Base-by-base conservation (phyloP, 352 stramenopile species). In the Phytophthora quininea region DNA sequence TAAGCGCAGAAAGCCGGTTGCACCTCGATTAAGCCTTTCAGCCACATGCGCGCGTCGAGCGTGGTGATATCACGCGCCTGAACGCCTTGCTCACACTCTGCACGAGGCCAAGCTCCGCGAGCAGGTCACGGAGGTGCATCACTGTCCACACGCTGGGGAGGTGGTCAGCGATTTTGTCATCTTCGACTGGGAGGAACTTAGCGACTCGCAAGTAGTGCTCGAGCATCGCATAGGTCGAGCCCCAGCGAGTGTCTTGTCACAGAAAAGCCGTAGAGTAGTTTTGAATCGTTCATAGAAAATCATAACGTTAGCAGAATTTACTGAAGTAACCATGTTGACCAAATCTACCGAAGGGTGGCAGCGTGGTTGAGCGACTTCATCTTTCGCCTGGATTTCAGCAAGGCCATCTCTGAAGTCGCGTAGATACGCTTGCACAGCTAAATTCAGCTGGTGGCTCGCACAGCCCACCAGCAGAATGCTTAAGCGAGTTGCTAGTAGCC, bases 401-500 rank as follows among this genome's bases (percentile, higher is more conserved):
- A 58, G 15, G 8, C 45, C 45, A 15, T 50, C 33, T 2, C 48
- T 33, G 24, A 42, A 49, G 5, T 42, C 3, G 8, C 6, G 10
- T 4, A 63, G 38, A 27, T 48, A 29, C 3, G 3, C 47, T 57
- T 61, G 29, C 1, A 69, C 50, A 1, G 54, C 59, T 3, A 73
- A 14, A 38, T 69, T 69, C 0, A 73, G 50, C 3, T 54, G 48
- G 30, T 69, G 65, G 54, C 59, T 69, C 4, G 54, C 65, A 38
- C 65, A 65, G 14, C 65, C 54, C 6, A 73, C 43, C 19, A 73
- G 30, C 1, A 58, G 54, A 12, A 69, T 58, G 6, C 12, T 19
- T 2, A 65, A 24, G 9, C 43, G 5, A 3, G 47, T 32, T 7
- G 64, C 38, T 8, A 69, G 9, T 19, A 1, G 2, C 2, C 46